A percentile compares a stretch with the other conserved stretches of the same genome.
These are phyloP conservation scores for Pachysolen tannophilus DNA, from an alignment of 805 yeast genomes.

Conservation along the genomic window DNA sequence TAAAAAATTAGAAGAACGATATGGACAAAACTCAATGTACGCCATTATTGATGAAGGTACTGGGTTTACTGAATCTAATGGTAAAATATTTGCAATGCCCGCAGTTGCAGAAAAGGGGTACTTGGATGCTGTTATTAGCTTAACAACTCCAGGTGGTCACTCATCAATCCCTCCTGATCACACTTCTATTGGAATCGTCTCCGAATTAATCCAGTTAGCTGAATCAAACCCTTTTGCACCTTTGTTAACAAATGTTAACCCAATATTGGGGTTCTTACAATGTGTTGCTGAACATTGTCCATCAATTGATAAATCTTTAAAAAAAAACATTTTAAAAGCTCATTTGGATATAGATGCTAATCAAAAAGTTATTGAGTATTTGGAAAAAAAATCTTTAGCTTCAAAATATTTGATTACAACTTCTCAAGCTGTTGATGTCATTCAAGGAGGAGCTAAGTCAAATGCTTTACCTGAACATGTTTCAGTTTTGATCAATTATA, in stretches of 20 bases:
- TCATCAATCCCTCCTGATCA: conserved; percentile 77
- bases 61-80: conserved; percentile 31
- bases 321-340: conserved; percentile 26
- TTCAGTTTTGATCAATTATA: conserved; percentile 44
- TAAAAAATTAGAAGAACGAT: conserved; percentile 35
- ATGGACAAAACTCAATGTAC: conserved; percentile 50
- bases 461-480: conserved; percentile 68
- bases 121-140: conserved; percentile 30
- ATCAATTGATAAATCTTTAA: conserved; percentile 18
- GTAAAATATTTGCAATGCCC: conserved; percentile 42
- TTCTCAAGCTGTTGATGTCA: conserved; percentile 56
- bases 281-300: conserved; percentile 49
- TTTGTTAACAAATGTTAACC: conserved; percentile 43
- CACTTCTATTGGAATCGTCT: conserved; percentile 63
- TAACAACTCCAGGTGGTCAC: conserved; percentile 70
- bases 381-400: conserved; percentile 9
- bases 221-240: conserved; percentile 50
- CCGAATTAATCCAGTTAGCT: conserved; percentile 43
- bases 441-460: conserved; percentile 62
- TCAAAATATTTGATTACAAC: conserved; percentile 41
- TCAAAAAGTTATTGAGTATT: conserved; percentile 23
- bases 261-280: conserved; percentile 44
- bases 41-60: conserved; percentile 59
- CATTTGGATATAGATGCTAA: conserved; percentile 27
- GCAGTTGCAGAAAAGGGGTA: conserved; percentile 59